phyloP scores from a whole-genome alignment of 129 eudicot species.

The Dittrichia graveolens region DNA sequence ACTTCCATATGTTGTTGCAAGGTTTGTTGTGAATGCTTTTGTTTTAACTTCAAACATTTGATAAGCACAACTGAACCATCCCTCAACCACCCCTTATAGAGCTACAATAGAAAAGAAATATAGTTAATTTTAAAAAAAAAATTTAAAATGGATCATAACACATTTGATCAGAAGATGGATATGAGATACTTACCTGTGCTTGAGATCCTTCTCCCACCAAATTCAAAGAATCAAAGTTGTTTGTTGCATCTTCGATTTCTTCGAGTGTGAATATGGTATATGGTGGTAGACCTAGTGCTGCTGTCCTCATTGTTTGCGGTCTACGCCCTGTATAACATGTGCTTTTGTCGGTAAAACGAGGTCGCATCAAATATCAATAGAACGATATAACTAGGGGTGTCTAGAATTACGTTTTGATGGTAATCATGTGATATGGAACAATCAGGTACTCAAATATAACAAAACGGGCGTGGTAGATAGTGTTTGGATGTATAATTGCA shows the following conservation, averaged over 20 bases:
- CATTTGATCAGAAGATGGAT: neutral
- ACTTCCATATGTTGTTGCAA: conserved; percentile 87
- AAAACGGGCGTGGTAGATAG: no score
- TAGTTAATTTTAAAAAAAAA: neutral
- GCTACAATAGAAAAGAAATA: conserved; percentile 34
- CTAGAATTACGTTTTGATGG: neutral
- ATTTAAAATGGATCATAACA: neutral
- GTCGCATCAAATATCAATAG: neutral
- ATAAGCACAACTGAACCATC: conserved; percentile 74
- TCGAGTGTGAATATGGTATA: conserved; percentile 75
- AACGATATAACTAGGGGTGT: neutral
- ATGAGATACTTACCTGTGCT: conserved; percentile 55
- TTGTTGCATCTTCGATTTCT: conserved; percentile 93
- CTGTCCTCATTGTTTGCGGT: conserved; percentile 66
- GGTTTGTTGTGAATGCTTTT: conserved; percentile 66
- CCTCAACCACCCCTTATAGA: conserved; percentile 72
- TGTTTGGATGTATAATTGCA: no score
- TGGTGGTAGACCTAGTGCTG: conserved; percentile 77
- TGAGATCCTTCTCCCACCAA: conserved; percentile 85
- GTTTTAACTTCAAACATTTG: conserved; percentile 75
- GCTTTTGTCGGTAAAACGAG: neutral
- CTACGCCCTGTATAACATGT: conserved; percentile 47
- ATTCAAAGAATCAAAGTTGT: conserved; percentile 72
- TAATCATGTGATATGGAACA: neutral
- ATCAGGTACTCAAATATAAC: no score